These are phyloP conservation scores for Nidularia sp. DNA, from an alignment of 768 basidiomycete genomes.

Conservation along the genomic window DNA sequence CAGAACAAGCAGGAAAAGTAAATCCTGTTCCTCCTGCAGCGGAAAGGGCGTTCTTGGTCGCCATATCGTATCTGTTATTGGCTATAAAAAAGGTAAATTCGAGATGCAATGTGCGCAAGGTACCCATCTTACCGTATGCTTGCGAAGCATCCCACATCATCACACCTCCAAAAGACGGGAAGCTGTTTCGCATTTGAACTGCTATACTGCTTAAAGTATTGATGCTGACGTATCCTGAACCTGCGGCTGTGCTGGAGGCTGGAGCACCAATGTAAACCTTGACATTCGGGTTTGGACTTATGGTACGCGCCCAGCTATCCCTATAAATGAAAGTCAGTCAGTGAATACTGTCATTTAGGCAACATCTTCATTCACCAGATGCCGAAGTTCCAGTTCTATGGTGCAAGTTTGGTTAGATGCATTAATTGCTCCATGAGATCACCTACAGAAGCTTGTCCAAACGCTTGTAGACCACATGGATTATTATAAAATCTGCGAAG, in stretches of 20 bases:
- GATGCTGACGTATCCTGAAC: constrained; percentile 54
- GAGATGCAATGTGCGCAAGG: constrained; percentile 10
- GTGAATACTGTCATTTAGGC: no score
- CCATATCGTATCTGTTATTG: constrained; percentile 56
- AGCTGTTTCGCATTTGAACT: constrained; percentile 46
- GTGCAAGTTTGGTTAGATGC: constrained; percentile 1
- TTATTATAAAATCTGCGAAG: constrained; percentile 54
- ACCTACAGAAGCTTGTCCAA: constrained; percentile 44
- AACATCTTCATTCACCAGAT: constrained; percentile 38
- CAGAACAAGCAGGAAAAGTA: constrained; percentile 57
- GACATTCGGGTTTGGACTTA: constrained; percentile 55
- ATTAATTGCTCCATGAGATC: background rate
- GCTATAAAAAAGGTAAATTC: constrained; percentile 20
- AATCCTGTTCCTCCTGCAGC: constrained; percentile 69
- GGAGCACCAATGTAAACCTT: constrained; percentile 68
- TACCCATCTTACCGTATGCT: constrained; percentile 35
- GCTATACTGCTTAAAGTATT: constrained; percentile 43
- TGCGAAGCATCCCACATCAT: constrained; percentile 52
- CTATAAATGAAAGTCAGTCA: constrained; percentile 24
- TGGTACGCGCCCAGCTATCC: constrained; percentile 62
- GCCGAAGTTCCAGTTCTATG: constrained; percentile 59
- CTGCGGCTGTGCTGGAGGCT: constrained; percentile 51
- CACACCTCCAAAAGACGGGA: constrained; percentile 65
- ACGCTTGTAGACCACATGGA: constrained; percentile 46
- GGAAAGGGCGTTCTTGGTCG: constrained; percentile 54